These are phyloP conservation scores for Chaetomium globosum DNA, from an alignment of 2,329 filamentous ascomycete genomes.

Conservation along the genomic window DNA sequence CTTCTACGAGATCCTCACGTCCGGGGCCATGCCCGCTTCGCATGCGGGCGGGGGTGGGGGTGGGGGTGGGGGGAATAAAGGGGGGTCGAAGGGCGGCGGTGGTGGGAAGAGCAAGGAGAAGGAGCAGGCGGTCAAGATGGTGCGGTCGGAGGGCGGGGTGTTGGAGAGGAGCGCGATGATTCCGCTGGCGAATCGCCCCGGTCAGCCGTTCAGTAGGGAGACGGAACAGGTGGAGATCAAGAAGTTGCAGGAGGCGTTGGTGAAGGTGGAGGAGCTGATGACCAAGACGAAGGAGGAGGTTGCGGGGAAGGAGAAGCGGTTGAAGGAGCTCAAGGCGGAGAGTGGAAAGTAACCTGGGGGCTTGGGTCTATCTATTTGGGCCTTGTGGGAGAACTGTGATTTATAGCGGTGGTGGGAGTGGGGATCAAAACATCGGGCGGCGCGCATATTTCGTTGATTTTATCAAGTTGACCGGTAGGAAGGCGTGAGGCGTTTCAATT, in stretches of 20 bases:
- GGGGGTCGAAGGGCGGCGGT: constrained; percentile 13
- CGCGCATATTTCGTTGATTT: constrained; percentile 5
- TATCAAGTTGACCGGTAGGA: constrained; percentile 4
- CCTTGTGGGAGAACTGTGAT: not conserved
- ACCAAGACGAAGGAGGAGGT: constrained; percentile 62
- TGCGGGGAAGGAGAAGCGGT: constrained; percentile 64
- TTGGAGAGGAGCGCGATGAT: constrained; percentile 74
- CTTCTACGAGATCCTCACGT: constrained; percentile 84
- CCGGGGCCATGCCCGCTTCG: constrained; percentile 60
- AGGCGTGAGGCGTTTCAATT: constrained; percentile 16
- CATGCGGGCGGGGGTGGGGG: constrained; percentile 2
- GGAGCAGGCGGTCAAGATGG: constrained; percentile 49
- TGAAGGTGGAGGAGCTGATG: constrained; percentile 63
- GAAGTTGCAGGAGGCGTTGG: constrained; percentile 64
- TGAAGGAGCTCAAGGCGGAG: constrained; percentile 63
- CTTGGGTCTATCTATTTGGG: not conserved
- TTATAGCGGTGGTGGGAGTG: not conserved
- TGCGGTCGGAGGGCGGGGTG: constrained; percentile 53
- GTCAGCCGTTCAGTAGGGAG: constrained; percentile 72
- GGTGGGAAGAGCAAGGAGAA: constrained; percentile 50
- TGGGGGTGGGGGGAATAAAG: not conserved
- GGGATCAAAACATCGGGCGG: not conserved
- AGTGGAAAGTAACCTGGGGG: constrained; percentile 37
- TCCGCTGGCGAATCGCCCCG: constrained; percentile 66
- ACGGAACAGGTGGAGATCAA: constrained; percentile 67